Evolutionary conservation across 2,329 filamentous ascomycete genomes (phyloP).

Genomic region (Exserohilum turcica): DNA sequence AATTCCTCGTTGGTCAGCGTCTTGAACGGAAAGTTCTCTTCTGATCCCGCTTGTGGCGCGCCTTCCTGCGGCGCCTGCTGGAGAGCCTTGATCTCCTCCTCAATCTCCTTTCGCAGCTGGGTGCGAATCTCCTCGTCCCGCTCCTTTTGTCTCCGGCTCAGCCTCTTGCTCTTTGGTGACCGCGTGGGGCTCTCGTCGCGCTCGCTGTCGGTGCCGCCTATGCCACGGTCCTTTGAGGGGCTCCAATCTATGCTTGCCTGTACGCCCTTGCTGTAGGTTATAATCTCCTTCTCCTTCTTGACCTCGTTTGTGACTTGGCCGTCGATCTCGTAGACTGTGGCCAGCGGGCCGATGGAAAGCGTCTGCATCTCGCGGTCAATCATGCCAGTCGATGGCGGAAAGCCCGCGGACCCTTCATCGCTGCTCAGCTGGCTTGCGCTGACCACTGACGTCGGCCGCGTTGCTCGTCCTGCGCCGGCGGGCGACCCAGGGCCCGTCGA

Average conservation of each 20-base stretch:
- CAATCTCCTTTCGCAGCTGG: slow-evolving; percentile 84
- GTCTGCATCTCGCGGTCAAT: slow-evolving; percentile 63
- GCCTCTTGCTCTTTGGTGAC: slow-evolving; percentile 66
- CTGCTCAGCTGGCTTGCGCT: slow-evolving; percentile 82
- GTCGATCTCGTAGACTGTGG: slow-evolving; percentile 80
- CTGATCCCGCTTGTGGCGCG: slow-evolving; percentile 52
- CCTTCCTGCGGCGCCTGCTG: slow-evolving; percentile 53
- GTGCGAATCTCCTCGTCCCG: slow-evolving; percentile 87
- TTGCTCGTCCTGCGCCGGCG: slow-evolving; percentile 57
- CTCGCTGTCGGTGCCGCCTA: slow-evolving; percentile 60
- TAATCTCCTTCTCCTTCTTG: slow-evolving; percentile 70
- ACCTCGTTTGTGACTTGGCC: slow-evolving; percentile 75
- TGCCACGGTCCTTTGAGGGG: slow-evolving; percentile 57
- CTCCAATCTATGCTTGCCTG: slow-evolving; percentile 83
- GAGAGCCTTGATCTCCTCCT: slow-evolving; percentile 81
- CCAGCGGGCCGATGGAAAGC: slow-evolving; percentile 73
- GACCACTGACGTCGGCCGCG: slow-evolving; percentile 83
- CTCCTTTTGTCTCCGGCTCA: slow-evolving; percentile 79
- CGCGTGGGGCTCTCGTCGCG: slow-evolving; percentile 66
- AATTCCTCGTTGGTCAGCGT: slow-evolving; percentile 84
- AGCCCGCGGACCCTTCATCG: slow-evolving; percentile 53
- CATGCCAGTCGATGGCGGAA: slow-evolving; percentile 32
- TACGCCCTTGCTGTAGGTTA: slow-evolving; percentile 96
- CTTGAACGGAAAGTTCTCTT: slow-evolving; percentile 72
- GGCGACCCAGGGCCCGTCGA: slow-evolving; percentile 65